Conservation (phyloP, 2,329 filamentous ascomycete genomes). For the Diaporthe australafricana region DNA sequence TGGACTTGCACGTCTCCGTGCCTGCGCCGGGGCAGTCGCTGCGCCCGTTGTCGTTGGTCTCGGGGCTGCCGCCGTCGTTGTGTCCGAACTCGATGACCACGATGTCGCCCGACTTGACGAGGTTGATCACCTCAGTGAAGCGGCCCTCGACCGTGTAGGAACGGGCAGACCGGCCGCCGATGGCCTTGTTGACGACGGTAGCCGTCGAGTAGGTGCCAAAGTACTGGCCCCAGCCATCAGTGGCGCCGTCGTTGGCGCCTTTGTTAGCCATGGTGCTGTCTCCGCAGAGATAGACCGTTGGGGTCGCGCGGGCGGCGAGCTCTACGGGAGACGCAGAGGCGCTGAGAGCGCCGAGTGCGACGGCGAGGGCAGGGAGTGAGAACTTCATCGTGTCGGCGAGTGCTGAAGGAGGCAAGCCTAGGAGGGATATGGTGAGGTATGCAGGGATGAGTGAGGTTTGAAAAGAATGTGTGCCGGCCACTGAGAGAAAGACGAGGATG, state of each 20-base stretch:
- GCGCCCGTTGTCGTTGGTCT: conserved; percentile 67
- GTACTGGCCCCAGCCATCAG: conserved; percentile 70
- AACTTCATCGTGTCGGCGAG: conserved; percentile 34
- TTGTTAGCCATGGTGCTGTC: conserved; percentile 65
- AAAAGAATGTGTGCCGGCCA: conserved; percentile 31
- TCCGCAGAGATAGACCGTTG: conserved; percentile 62
- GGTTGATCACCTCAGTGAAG: conserved; percentile 64
- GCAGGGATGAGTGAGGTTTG: background rate
- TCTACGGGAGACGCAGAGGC: conserved; percentile 38
- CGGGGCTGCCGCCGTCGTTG: conserved; percentile 73
- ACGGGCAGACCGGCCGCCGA: conserved; percentile 71
- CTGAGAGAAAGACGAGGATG: background rate
- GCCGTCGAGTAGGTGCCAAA: conserved; percentile 58
- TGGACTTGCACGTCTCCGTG: conserved; percentile 61
- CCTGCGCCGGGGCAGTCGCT: conserved; percentile 66
- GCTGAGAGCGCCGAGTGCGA: conserved; percentile 28
- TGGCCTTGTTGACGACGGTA: conserved; percentile 69
- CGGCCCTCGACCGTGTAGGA: conserved; percentile 72
- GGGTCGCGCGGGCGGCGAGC: conserved; percentile 41
- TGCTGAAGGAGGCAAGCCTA: background rate
- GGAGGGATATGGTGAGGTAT: background rate
- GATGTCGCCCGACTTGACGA: conserved; percentile 66
- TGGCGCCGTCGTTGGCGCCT: conserved; percentile 50
- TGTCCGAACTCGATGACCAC: conserved; percentile 79
- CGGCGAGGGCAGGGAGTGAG: conserved; percentile 20